These are phyloP conservation scores for Sphaerosporella brunnea DNA, from an alignment of 495 filamentous ascomycete species.

Conservation along the genomic window DNA sequence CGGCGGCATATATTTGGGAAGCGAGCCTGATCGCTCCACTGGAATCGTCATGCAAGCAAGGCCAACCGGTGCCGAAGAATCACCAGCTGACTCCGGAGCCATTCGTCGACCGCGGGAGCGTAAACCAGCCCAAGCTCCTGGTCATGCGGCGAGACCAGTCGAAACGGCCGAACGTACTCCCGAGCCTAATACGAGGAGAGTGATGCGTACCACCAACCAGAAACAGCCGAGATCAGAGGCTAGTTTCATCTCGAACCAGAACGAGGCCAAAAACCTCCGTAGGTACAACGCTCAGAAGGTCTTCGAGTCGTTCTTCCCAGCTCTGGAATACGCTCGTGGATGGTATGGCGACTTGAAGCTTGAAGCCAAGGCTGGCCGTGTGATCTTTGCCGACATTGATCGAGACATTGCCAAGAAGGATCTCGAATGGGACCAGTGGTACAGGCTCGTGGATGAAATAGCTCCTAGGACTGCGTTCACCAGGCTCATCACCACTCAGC, in stretches of 20 bases:
- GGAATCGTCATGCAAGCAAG: background rate
- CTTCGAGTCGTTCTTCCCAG: background rate
- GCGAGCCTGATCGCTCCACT: background rate
- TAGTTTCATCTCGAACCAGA: background rate
- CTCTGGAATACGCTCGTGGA: background rate
- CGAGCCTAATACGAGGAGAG: background rate
- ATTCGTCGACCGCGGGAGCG: background rate
- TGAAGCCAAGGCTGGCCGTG: slow-evolving; percentile 5
- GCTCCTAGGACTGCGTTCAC: background rate
- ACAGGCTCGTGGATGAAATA: background rate
- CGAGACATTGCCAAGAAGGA: background rate
- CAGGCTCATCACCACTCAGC: background rate
- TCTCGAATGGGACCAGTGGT: background rate
- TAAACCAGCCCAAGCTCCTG: background rate
- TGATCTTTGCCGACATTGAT: slow-evolving; percentile 3
- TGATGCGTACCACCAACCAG: background rate
- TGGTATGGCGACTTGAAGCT: slow-evolving; percentile 1
- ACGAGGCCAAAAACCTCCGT: background rate
- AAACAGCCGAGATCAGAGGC: background rate
- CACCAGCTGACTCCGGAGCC: background rate
- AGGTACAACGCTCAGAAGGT: background rate
- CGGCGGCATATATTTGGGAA: background rate
- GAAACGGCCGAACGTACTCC: background rate
- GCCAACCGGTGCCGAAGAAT: background rate
- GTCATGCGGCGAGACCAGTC: too few species aligned